Conservation (phyloP, 176 grass and related monocot genomes). For the Elaeis guineensis region DNA sequence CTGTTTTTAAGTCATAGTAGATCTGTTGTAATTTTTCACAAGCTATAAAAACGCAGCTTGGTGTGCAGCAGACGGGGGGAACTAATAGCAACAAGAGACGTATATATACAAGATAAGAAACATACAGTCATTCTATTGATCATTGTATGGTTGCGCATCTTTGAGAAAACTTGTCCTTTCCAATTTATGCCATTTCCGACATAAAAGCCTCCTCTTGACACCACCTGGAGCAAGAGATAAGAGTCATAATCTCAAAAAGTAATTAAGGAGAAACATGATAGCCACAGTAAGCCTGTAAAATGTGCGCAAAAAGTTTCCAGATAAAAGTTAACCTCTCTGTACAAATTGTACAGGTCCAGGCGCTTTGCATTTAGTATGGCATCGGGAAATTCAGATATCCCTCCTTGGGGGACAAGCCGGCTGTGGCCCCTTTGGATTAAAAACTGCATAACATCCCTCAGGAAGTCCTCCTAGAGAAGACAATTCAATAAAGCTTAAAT, state of each 20-base stretch:
- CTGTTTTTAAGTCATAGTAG: too few species aligned
- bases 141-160: conserved; percentile 81
- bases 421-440: conserved; percentile 77
- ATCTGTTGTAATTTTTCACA: too few species aligned
- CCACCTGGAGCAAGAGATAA: conserved; percentile 45
- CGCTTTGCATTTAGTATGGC: conserved; percentile 94
- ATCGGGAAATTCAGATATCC: conserved; percentile 90
- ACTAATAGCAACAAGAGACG: too few species aligned
- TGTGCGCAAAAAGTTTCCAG: too few species aligned
- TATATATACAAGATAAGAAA: background rate
- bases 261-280: conserved; percentile 1
- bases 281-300: conserved; percentile 6
- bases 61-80: too few species aligned
- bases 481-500: too few species aligned
- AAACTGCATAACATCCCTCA: conserved; percentile 95
- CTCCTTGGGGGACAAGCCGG: conserved; percentile 84
- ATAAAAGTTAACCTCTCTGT: conserved; percentile 64
- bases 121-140: conserved; percentile 81
- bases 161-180: conserved; percentile 97
- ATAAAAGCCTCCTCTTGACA: conserved; percentile 95
- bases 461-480: conserved; percentile 64
- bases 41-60: too few species aligned
- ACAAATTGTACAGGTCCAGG: conserved; percentile 93
- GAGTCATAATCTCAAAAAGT: conserved; percentile 6
- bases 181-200: conserved; percentile 96